Percentiles rank a stretch among this genome's conserved stretches.
Conservation (phyloP, 2,329 filamentous ascomycete species). For the Phaeosphaeria sp. region DNA sequence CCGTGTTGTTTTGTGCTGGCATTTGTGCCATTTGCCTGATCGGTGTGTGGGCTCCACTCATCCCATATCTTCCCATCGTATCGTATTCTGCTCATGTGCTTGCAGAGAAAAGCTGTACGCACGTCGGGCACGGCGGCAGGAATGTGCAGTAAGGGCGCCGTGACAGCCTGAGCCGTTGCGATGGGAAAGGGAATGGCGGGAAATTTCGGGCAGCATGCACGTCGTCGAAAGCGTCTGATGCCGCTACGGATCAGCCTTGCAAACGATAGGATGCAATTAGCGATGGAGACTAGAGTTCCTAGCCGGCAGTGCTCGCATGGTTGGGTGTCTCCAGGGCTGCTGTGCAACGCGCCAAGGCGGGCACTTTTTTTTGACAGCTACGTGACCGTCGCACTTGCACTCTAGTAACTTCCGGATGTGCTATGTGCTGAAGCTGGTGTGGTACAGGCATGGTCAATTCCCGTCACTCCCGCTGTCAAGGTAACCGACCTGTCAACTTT, state of each 20-base stretch:
- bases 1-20: neutral
- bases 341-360: slow-evolving; percentile 22
- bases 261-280: slow-evolving; percentile 24
- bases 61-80: slow-evolving; percentile 4
- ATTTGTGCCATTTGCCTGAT: slow-evolving; percentile 13
- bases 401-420: slow-evolving; percentile 11
- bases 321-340: slow-evolving; percentile 13
- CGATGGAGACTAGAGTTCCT: slow-evolving; percentile 28
- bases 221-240: slow-evolving; percentile 14
- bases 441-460: slow-evolving; percentile 35
- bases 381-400: slow-evolving; percentile 33
- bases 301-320: slow-evolving; percentile 23
- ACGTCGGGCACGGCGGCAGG: neutral
- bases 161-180: slow-evolving; percentile 14
- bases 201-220: slow-evolving; percentile 38
- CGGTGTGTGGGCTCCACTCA: slow-evolving; percentile 5
- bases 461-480: slow-evolving; percentile 39
- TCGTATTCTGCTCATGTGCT: slow-evolving; percentile 2
- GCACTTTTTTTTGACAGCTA: slow-evolving; percentile 38
- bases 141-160: slow-evolving; percentile 21
- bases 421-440: slow-evolving; percentile 17
- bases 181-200: slow-evolving; percentile 36
- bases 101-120: neutral
- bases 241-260: slow-evolving; percentile 15
- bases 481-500: slow-evolving; percentile 43